These are phyloP conservation scores for Discostella stelligeroides DNA, from an alignment of 108 stramenopile species.

Conservation along the genomic window DNA sequence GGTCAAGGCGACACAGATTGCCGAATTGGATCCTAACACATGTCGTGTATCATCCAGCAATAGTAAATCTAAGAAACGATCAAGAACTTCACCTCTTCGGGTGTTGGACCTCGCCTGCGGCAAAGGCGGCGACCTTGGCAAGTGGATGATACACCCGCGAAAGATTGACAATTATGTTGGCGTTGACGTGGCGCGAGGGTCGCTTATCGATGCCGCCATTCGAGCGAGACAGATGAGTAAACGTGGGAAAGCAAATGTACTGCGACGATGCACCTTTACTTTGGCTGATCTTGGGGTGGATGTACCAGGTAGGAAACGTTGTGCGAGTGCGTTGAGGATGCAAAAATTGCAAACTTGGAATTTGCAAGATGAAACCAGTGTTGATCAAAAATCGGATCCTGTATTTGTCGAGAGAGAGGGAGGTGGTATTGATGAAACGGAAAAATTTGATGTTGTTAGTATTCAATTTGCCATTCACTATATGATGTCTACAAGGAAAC, in stretches of 20 bases:
- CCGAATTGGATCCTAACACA: constrained; percentile 65
- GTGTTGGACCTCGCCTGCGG: constrained; percentile 98
- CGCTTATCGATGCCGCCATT: constrained; percentile 90
- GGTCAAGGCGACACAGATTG: constrained; percentile 95
- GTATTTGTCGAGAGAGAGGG: constrained; percentile 61
- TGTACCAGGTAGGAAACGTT: constrained; percentile 77
- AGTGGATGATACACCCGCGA: constrained; percentile 82
- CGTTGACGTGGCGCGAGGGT: constrained; percentile 95
- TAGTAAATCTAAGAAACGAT: constrained; percentile 30
- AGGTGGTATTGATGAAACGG: constrained; percentile 65
- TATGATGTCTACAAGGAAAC: constrained; percentile 89
- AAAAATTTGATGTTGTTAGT: constrained; percentile 92
- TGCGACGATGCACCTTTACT: constrained; percentile 68
- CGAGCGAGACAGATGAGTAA: constrained; percentile 74
- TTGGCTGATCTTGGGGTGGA: constrained; percentile 89
- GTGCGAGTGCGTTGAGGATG: constrained; percentile 53
- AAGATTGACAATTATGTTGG: constrained; percentile 90
- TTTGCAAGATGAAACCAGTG: constrained; percentile 58
- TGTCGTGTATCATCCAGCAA: constrained; percentile 1
- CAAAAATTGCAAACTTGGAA: constrained; percentile 82
- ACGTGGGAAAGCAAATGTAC: constrained; percentile 24
- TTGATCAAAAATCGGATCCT: constrained; percentile 60
- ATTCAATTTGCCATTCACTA: constrained; percentile 99
- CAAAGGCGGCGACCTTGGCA: constrained; percentile 98
- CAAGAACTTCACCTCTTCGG: constrained; percentile 57